Evolutionary conservation across 371 early-diverging fungal species (phyloP), one percentile per base, ranked within the genome.

Genomic region (Mucor saturninus): DNA sequence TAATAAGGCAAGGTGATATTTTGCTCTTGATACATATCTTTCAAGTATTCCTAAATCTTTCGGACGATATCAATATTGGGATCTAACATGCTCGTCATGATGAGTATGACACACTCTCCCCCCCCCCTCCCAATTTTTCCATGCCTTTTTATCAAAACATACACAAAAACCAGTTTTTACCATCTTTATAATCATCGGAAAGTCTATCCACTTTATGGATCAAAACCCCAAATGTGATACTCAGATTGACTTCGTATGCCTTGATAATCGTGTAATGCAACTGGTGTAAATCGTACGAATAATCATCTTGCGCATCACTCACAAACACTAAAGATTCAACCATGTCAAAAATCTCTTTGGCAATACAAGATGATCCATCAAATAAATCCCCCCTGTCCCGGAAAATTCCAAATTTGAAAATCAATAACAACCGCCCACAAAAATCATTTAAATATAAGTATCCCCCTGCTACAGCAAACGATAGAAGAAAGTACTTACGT

Each of bases 151-250:
- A n/a, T n/a, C n/a, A 42, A 3, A 14, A 14, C n/a, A 46, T 14
- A 50, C 14, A 50, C 50, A n/a, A 50, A 10, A 28, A 39, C 6
- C n/a, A 9, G 7, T 37, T 5, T 37, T 15, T 78, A 91, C 91
- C 94, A 76, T 92, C 87, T 74, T 93, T 94, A 80, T 89, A 89
- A 56, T 97, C 98, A 64, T 96, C 96, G 1, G 92, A 91, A 50
- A 97, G 75, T 13, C 95, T 95, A 68, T 97, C 98, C 13, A 96
- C 94, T 76, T 97, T 97, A 79, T 97, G 95, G 55, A 97, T 89
- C 60, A 97, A 89, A 5, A 97, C 90, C 68, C 96, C 95, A 75
- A 93, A 94, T 0, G 87, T 85, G n/a, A 97, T 89, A 59, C 84
- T 80, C 51, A 87, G 88, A 71, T 97, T 97, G 39, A 89, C 86